Base-by-base conservation (phyloP, 2,329 filamentous ascomycete species). In the Aspergillus fischeri region DNA sequence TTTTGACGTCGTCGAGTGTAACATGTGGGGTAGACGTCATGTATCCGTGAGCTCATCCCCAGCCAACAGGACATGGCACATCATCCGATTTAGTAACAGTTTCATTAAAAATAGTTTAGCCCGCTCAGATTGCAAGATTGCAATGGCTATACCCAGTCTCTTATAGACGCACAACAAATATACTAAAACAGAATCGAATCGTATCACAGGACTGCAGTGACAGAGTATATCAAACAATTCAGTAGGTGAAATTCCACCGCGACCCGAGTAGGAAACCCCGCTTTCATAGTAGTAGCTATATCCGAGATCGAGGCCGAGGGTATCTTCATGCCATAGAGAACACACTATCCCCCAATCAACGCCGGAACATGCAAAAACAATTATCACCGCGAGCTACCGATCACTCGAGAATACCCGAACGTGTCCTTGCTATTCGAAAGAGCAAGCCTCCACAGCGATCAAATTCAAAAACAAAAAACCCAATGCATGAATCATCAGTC, bases 401-500 rank as follows among this genome's bases (percentile, higher is more conserved):
- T 42, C 28, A 25, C 56, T 52, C 14, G 42, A 51, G 25, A 27
- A 50, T 25, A 53, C 24, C 47, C 32, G 54, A 56, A 56, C n/a
- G 54, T 51, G 53, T 41, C 27, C 21, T 14, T 27, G 28, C 4
- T 41, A 14, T 24, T 32, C 27, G 38, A 3, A 49, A 55, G 54
- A 17, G 21, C 49, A 42, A 50, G 11, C 51, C 53, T 52, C 56
- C 60, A 61, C 55, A 59, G 59, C 57, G 53, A 53, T 55, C 58
- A 58, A 52, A 55, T 29, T 52, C 53, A 58, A 57, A 54, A 56
- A 58, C 57, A 59, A 70, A 52, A 70, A 65, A 51, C 48, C 60
- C 60, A 67, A 67, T 71, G 61, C 72, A 67, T 73, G 63, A 70
- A 62, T 73, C 70, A 65, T 73, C 65, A 73, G 64, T 73, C 71